Conservation (phyloP, 768 basidiomycete genomes). For the Rhodocollybia butyracea region DNA sequence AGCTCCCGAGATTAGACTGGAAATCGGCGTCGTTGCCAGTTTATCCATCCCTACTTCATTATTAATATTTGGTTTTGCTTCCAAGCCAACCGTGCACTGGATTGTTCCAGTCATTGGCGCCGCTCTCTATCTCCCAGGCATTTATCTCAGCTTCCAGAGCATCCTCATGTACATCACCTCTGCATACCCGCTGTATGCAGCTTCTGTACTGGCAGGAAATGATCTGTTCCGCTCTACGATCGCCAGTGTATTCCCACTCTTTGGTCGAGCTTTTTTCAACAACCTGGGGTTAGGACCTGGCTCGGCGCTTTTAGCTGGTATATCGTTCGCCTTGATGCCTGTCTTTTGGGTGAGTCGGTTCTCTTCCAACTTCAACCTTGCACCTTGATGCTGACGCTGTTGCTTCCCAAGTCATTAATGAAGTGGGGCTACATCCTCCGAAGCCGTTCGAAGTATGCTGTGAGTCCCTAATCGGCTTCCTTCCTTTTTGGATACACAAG, state of each 20-base stretch:
- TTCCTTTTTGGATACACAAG: too few species aligned
- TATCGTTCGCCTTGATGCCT: slow-evolving; percentile 3
- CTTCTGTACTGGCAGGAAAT: slow-evolving; percentile 31
- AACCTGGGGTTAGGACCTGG: slow-evolving; percentile 5
- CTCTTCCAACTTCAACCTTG: not conserved
- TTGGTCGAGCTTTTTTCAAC: not conserved
- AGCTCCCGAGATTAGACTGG: slow-evolving; percentile 5
- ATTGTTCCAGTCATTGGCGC: slow-evolving; percentile 32
- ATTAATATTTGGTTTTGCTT: slow-evolving; percentile 27
- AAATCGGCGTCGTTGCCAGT: slow-evolving; percentile 6
- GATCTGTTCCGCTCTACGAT: slow-evolving; percentile 29
- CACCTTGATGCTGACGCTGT: not conserved
- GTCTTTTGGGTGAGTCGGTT: slow-evolving; percentile 6
- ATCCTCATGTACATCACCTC: slow-evolving; percentile 26
- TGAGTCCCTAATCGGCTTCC: not conserved
- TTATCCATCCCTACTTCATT: slow-evolving; percentile 8
- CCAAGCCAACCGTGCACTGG: slow-evolving; percentile 26
- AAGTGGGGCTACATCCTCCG: slow-evolving; percentile 5
- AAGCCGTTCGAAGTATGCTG: not conserved
- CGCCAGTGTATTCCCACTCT: slow-evolving; percentile 18
- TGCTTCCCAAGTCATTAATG: not conserved
- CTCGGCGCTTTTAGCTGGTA: slow-evolving; percentile 5
- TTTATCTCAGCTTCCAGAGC: slow-evolving; percentile 27
- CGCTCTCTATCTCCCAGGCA: slow-evolving; percentile 26
- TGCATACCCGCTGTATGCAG: slow-evolving; percentile 28